Conservation (phyloP, 2,329 filamentous ascomycete genomes). For the Nothomitra cinnamomea region DNA sequence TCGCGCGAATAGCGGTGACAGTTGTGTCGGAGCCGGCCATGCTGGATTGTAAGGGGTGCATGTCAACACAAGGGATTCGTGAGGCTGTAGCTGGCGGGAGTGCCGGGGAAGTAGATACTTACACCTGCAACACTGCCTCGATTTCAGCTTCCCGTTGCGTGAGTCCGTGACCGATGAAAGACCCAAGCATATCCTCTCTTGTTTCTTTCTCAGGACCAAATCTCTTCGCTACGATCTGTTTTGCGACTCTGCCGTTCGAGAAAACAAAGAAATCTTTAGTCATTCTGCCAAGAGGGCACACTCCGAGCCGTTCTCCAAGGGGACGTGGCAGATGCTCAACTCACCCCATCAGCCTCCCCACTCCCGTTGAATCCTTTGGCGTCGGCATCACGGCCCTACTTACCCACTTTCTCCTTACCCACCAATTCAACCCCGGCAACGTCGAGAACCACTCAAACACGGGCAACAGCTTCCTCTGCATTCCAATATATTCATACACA, state of each 20-base stretch:
- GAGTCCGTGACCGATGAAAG: constrained; percentile 25
- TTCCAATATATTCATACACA: constrained; percentile 22
- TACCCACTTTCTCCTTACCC: neutral
- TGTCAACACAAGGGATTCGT: too few relatives aligned
- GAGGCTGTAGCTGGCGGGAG: neutral
- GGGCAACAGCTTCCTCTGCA: constrained; percentile 7
- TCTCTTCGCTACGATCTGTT: neutral
- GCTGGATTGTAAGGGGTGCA: too few relatives aligned
- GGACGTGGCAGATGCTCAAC: neutral
- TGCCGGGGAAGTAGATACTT: neutral
- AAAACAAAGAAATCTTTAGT: neutral
- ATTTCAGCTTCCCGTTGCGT: constrained; percentile 16
- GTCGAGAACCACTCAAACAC: too few relatives aligned
- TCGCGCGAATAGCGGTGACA: constrained; percentile 42
- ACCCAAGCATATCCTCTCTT: constrained; percentile 21
- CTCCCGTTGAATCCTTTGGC: constrained; percentile 12
- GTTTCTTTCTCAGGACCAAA: neutral
- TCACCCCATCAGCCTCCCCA: constrained; percentile 14
- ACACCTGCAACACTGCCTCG: constrained; percentile 21
- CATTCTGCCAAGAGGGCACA: too few relatives aligned
- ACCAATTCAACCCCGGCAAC: too few relatives aligned
- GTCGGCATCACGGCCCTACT: constrained; percentile 11
- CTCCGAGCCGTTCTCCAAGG: neutral
- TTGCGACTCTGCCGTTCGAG: neutral
- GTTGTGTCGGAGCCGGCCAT: constrained; percentile 35